Conservation (phyloP, 116 monocot species). For the Phalaenopsis hybrid region DNA sequence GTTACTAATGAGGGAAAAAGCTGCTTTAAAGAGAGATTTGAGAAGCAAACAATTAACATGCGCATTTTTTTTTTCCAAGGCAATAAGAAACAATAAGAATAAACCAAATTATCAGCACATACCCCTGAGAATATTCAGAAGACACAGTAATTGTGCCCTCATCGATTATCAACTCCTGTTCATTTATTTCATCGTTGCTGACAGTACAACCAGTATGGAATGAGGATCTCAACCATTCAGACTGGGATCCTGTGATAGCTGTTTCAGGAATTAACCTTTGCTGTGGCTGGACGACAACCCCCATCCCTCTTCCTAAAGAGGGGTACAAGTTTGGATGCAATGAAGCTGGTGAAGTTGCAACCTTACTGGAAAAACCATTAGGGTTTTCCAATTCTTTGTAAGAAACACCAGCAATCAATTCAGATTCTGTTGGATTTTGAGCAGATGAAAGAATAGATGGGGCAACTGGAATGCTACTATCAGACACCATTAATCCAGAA, state of each 20-base stretch:
- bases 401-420: constrained; percentile 28
- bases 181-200: constrained; percentile 32
- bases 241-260: constrained; percentile 33
- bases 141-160: constrained; percentile 66
- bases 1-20: neutral
- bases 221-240: constrained; percentile 35
- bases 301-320: constrained; percentile 18
- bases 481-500: constrained; percentile 38
- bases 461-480: constrained; percentile 33
- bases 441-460: constrained; percentile 28
- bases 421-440: constrained; percentile 49
- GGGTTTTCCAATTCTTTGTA: constrained; percentile 26
- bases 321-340: constrained; percentile 21
- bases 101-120: neutral
- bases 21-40: neutral
- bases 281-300: constrained; percentile 20
- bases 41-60: neutral
- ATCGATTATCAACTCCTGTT: constrained; percentile 63
- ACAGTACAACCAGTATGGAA: constrained; percentile 23
- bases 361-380: constrained; percentile 23
- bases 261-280: constrained; percentile 32
- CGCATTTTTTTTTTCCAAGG: neutral
- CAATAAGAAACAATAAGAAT: neutral
- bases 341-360: constrained; percentile 11
- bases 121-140: constrained; percentile 67